Base-by-base conservation (phyloP, 2,329 filamentous ascomycete genomes). In the Ophiosphaerella narmari region DNA sequence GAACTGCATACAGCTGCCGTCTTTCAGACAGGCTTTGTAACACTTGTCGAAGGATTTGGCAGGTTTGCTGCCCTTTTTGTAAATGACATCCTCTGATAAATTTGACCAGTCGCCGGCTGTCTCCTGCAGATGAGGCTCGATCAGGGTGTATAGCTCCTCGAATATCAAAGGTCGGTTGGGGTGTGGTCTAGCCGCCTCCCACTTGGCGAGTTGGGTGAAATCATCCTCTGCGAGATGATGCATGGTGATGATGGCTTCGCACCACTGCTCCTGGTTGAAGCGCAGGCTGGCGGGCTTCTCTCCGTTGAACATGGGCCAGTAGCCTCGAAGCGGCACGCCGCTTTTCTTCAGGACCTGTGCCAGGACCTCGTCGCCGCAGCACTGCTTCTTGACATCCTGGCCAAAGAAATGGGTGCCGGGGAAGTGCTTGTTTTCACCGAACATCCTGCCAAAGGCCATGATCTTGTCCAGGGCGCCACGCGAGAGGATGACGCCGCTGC, bases 401-500 rank as follows among this genome's bases (percentile, higher is more conserved):
- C 73, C 71, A 50, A 73, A 75, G 41, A 68, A 63, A 39, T 70
- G 64, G 1, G 67, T 72, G 8, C 68, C 68, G 16, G 65, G 66
- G 2, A 59, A 61, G 26, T 60, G 59, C 37, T 69, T 60, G 48
- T 71, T 68, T 38, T 69, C 62, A 7, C 62, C 64, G 36, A 73
- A 72, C 65, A 69, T 71, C 21, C 67, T 43, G 38, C 76, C 66
- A 0, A 75, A 72, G 1, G 72, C 66, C 48, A 71, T 63, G 43
- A 72, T 52, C 56, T 66, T 66, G 41, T 76, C 65, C 76, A 86
- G 80, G 3, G 82, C 77, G 1, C 76, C 78, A 31, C 78, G 65
- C 12, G 76, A 77, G 16, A 78, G 55, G 4, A 78, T 62, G 32
- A 75, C 77, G 24, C 74, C 76, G 35, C 70, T 76, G 5, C 76